Percentiles rank a stretch among this genome's conserved stretches.
phyloP scores from a whole-genome alignment of 495 filamentous ascomycete genomes.

The Penicillium longicatenatum region DNA sequence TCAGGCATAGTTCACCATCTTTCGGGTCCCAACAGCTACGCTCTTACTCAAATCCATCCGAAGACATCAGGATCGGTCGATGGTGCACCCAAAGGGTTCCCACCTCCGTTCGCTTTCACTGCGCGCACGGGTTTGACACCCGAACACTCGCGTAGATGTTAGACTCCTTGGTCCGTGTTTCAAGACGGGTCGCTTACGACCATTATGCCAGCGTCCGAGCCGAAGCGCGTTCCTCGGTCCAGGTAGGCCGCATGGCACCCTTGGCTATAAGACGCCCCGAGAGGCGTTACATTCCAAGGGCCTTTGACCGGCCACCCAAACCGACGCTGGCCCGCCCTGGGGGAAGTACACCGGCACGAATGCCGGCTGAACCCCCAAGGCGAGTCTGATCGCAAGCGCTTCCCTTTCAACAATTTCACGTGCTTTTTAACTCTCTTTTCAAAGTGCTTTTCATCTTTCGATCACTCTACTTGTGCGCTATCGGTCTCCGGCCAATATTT shows the following conservation, averaged over 20 bases:
- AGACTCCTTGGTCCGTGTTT: slow-evolving; percentile 16
- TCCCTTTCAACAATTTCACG: slow-evolving; percentile 79
- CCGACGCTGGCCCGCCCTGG: slow-evolving; percentile 62
- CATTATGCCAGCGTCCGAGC: slow-evolving; percentile 50
- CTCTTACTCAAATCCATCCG: slow-evolving; percentile 78
- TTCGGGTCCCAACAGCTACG: slow-evolving; percentile 72
- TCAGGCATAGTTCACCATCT: slow-evolving; percentile 60
- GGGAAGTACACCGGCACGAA: slow-evolving; percentile 59
- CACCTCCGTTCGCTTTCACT: slow-evolving; percentile 30
- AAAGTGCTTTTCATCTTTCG: slow-evolving; percentile 27
- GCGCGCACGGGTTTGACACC: slow-evolving; percentile 15
- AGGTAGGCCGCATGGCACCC: slow-evolving; percentile 49
- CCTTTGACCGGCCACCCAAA: slow-evolving; percentile 60
- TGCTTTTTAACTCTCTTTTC: slow-evolving; percentile 77
- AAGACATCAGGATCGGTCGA: slow-evolving; percentile 75
- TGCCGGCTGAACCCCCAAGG: slow-evolving; percentile 32
- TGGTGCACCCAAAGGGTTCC: slow-evolving; percentile 62
- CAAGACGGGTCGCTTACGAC: slow-evolving; percentile 23
- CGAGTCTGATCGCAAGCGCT: slow-evolving; percentile 63
- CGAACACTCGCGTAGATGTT: slow-evolving; percentile 15
- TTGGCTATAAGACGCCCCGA: slow-evolving; percentile 64
- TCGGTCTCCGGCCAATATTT: slow-evolving; percentile 72
- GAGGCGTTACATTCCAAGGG: slow-evolving; percentile 58
- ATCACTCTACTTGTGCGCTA: slow-evolving; percentile 76
- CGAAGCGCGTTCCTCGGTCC: slow-evolving; percentile 58